Evolutionary conservation across 139 green algal genomes (phyloP), one percentile per base, ranked within the genome.

Genomic region (Chlorella sp.): DNA sequence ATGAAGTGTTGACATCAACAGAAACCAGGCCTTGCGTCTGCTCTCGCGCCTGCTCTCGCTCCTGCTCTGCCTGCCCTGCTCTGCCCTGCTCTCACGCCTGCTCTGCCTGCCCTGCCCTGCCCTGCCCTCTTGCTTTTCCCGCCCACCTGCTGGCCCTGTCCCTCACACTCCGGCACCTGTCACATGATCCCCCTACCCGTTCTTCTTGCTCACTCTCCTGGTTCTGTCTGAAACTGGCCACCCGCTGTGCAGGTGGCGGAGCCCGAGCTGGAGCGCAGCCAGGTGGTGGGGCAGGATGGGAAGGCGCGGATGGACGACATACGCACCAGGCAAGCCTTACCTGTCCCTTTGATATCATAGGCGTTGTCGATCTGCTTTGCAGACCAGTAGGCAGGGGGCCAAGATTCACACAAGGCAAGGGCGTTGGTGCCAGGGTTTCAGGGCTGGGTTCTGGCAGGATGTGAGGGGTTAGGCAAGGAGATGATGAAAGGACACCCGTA

Each of bases 271-370:
- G 60, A 79, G 19, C 92, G 92, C 40, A 92, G 83, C 21, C 90
- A 86, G 0, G 95, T 96, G 24, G 93, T 96, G 28, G 93, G 48
- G 1, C n/a, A 34, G 2, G 57, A 86, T 53, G 82, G 82, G 57
- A 36, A 28, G 0, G 66, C 37, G 57, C 39, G 24, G 60, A 57
- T 86, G 53, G 82, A 86, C 7, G 82, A 86, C n/a, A 86, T 86
- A 1, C 57, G 82, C 3, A 86, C 82, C 22, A 86, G 82, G 82
- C 76, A 39, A 24, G 77, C 9, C n/a, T n/a, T n/a, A n/a, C n/a
- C n/a, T n/a, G n/a, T n/a, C n/a, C n/a, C n/a, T n/a, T n/a, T n/a
- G n/a, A n/a, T n/a, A n/a, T n/a, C n/a, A n/a, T n/a, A n/a, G n/a
- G n/a, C n/a, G n/a, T n/a, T n/a, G n/a, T n/a, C n/a, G n/a, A n/a